Base-by-base conservation (phyloP, 305 asterid genomes). In the Lippia alba region DNA sequence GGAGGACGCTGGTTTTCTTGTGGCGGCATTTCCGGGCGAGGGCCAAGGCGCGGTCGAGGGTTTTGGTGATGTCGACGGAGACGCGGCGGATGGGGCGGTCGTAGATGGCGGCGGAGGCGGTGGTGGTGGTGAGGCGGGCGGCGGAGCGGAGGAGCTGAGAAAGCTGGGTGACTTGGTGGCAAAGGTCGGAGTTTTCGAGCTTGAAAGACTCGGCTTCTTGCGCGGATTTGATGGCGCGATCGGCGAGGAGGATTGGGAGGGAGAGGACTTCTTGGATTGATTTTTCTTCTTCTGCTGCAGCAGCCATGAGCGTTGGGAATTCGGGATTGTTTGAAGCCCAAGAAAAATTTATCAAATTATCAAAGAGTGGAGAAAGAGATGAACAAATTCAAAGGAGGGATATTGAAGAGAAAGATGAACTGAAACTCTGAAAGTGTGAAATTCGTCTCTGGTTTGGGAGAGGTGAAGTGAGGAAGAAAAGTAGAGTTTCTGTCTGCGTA, bases 81-180 rank as follows among this genome's bases (percentile, higher is more conserved):
- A 89, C 84, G 5, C 91, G 86, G 79, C 89, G 94, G 63, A 89
- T 66, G 44, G 96, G 96, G 77, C 87, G 91, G 79, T 87, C 86
- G 79, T 87, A 89, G 33, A 79, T 41, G 44, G 76, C 66, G 64
- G 78, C n/a, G 45, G 83, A 34, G 63, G 82, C 6, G 76, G 81
- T 33, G 73, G 82, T 66, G 76, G 81, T 33, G 73, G 82, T 66
- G 67, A 85, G 84, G 30, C 86, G 87, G 68, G 82, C 85, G 48
- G 85, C 80, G 61, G 94, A 68, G 57, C 86, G 85, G 64, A 89
- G 91, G 69, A 70, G 79, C 53, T 81, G 83, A 12, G 75, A 76
- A 53, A 89, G 85, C 14, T 76, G 81, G n/a, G 82, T 77, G 3
- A 78, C 74, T 53, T 78, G 82, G 70, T 67, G 63, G 32, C 82